Conservation (phyloP, 768 basidiomycete species). For the Rhodotorula sphaerocarpa region DNA sequence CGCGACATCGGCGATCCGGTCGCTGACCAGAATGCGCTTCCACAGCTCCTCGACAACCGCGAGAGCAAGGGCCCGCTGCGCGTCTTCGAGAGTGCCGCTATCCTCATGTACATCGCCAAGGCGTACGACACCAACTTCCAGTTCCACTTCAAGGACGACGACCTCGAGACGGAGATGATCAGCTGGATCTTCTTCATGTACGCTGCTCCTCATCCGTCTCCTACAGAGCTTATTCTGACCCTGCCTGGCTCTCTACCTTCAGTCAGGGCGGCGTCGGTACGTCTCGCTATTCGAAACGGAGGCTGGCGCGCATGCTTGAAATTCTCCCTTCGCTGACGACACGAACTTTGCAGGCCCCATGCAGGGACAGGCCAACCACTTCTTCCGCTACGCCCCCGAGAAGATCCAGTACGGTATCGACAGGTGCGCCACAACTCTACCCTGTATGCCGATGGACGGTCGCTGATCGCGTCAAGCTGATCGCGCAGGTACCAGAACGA, state of each 20-base stretch:
- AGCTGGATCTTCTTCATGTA: no score
- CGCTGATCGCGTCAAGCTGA: no score
- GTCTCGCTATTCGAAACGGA: not conserved
- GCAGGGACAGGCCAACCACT: conserved; percentile 32
- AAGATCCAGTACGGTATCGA: conserved; percentile 35
- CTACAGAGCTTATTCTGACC: no score
- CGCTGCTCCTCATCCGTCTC: no score
- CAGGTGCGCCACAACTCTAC: not conserved
- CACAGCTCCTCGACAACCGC: conserved; percentile 22
- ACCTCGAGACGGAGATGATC: conserved; percentile 16
- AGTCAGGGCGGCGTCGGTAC: conserved; percentile 21
- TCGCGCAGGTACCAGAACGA: conserved; percentile 30
- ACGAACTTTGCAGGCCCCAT: not conserved
- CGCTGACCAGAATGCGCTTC: no score
- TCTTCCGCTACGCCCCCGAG: conserved; percentile 37
- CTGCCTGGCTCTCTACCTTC: not conserved
- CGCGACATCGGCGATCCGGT: no score
- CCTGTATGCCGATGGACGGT: no score
- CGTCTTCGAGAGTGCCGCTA: conserved; percentile 15
- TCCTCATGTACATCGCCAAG: no score
- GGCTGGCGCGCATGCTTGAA: not conserved
- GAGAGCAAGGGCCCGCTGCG: not conserved
- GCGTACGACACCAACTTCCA: conserved; percentile 7
- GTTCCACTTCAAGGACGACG: conserved; percentile 17
- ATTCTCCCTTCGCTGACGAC: no score